A percentile compares a stretch with the other conserved stretches of the same genome.
Evolutionary conservation across 305 asterid genomes (phyloP).

Genomic region (Striga hermonthica): DNA sequence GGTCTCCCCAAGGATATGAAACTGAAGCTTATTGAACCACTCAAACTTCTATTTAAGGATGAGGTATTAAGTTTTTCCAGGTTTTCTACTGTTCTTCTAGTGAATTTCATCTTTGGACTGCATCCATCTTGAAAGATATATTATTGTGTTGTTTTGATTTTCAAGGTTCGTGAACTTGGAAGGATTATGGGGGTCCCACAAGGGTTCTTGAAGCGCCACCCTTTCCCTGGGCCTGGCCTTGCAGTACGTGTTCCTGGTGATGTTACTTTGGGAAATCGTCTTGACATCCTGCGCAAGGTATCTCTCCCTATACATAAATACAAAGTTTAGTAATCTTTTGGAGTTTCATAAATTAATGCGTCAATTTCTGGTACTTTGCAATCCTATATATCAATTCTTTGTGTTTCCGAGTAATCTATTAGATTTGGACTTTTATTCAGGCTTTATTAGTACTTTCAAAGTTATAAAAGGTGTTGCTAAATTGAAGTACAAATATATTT

Average conservation of each 20-base stretch:
- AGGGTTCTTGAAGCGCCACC: conserved; percentile 80
- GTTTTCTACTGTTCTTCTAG: neutral
- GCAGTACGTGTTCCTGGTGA: conserved; percentile 93
- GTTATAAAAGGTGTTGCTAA: too few species aligned
- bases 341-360: too few species aligned
- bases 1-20: conserved; percentile 99
- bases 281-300: conserved; percentile 90
- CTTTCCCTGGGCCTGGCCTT: conserved; percentile 98
- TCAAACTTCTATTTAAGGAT: conserved; percentile 90
- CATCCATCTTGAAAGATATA: too few species aligned
- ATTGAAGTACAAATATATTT: too few species aligned
- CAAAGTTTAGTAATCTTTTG: too few species aligned
- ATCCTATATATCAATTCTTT: too few species aligned
- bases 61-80: conserved; percentile 51
- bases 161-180: conserved; percentile 84
- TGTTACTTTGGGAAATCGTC: conserved; percentile 71
- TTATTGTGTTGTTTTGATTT: neutral
- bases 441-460: too few species aligned
- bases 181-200: conserved; percentile 68
- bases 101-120: neutral
- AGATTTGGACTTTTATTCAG: too few species aligned
- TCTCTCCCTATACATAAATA: neutral
- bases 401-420: too few species aligned
- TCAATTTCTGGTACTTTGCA: too few species aligned
- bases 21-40: conserved; percentile 92